A percentile compares a stretch with the other conserved stretches of the same genome.
Evolutionary conservation across 1,139 yeast genomes (phyloP).

Genomic region (Kodamaea ohmeri): DNA sequence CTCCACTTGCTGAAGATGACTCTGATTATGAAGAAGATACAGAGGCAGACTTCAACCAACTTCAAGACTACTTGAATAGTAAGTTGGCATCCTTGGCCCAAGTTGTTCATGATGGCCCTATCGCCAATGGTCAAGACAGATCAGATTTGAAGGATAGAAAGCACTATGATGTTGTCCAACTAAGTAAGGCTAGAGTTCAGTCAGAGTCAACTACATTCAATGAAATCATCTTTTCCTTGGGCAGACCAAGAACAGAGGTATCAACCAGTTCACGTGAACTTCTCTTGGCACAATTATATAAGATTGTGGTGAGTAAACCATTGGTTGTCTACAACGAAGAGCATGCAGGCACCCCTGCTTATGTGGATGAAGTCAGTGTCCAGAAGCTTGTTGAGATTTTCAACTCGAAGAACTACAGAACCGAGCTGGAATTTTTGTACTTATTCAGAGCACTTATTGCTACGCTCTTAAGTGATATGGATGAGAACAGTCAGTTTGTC

Average conservation of each 20-base stretch:
- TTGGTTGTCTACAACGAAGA: conserved; percentile 39
- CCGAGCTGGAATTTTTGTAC: conserved; percentile 43
- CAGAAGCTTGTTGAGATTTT: conserved; percentile 34
- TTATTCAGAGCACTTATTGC: conserved; percentile 44
- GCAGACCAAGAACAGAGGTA: conserved; percentile 42
- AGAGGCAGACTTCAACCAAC: conserved; percentile 38
- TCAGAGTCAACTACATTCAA: conserved; percentile 38
- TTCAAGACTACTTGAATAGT: conserved; percentile 42
- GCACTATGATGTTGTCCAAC: conserved; percentile 31
- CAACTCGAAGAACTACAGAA: conserved; percentile 34
- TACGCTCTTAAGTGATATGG: conserved; percentile 47
- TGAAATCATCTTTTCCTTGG: conserved; percentile 41
- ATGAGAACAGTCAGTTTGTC: conserved; percentile 49
- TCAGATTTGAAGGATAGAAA: conserved; percentile 18
- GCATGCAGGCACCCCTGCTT: conserved; percentile 29
- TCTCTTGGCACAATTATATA: conserved; percentile 50
- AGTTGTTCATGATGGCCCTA: conserved; percentile 16
- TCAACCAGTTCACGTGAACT: conserved; percentile 50
- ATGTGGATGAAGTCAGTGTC: conserved; percentile 38
- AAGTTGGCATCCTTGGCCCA: conserved; percentile 30
- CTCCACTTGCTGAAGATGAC: conserved; percentile 41
- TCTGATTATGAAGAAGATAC: conserved; percentile 38
- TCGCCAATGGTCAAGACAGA: conserved; percentile 16
- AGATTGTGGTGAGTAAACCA: conserved; percentile 45
- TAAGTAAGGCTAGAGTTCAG: conserved; percentile 38